Base-by-base conservation (phyloP, 2,329 filamentous ascomycete species). In the Ceratocystis huliohia region DNA sequence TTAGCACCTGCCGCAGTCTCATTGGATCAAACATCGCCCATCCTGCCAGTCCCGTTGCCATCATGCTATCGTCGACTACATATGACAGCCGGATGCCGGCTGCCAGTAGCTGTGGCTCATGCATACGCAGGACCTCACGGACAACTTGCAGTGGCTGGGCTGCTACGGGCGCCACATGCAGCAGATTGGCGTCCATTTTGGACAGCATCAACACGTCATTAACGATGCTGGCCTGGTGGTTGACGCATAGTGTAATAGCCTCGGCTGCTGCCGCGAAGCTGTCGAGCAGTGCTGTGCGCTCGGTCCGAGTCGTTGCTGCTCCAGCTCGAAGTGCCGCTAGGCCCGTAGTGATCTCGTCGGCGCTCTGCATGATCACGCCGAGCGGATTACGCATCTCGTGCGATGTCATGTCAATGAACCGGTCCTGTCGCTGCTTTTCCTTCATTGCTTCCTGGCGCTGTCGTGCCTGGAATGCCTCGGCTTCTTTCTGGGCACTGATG, bases 401-500 rank as follows among this genome's bases (percentile, higher is more conserved):
- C 69, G 82, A 86, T 2, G 86, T 88, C 65, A 88, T 88, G 71
- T 89, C 86, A 70, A 89, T 88, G 71, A 88, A 88, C 69, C 88
- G 88, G 70, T 85, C 83, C 70, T 85, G 82, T 69, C 88, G 85
- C 28, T 84, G 80, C 74, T 94, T 94, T 68, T 91, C 80, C 73
- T 93, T 88, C 1, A 92, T 84, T 0, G 89, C 91, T 73, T 94
- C 89, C 71, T 92, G 84, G 72, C 89, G 87, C 67, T 89, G 85
- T 57, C 86, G 82, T 71, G 83, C 89, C 74, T 95, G 89, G 44
- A 91, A 84, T 61, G 87, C 85, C 74, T 95, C 90, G 0, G 90
- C 89, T 80, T 87, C 87, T 74, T 95, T 96, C 73, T 94, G 89
- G 65, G 88, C 84, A 20, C 88, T 91, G 69, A 96, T 95, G 72